Base-by-base conservation (phyloP, 2,329 filamentous ascomycete genomes). In the Fusarium multiceps region DNA sequence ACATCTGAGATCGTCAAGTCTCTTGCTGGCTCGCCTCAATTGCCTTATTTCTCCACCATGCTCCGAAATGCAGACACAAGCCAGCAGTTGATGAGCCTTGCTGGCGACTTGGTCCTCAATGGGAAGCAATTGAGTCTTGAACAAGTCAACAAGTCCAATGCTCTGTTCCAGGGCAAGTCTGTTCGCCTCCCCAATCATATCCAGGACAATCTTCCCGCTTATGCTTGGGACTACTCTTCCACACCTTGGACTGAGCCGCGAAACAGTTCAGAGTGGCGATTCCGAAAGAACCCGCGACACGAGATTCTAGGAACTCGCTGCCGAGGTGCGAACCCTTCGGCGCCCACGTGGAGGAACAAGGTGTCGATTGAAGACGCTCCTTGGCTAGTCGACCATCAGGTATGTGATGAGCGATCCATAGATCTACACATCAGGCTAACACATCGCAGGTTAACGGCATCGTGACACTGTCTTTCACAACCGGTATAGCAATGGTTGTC, bases 311-410 rank as follows among this genome's bases (percentile, higher is more conserved):
- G 71, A 40, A 70, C 71, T 4, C 68, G 71, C 11, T 73, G 71
- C 21, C 60, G 71, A 63, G 71, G 71, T n/a, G 66, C 59, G 14
- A 73, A 73, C 21, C 71, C 71, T 48, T 70, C 71, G n/a, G 71
- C 71, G 43, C 71, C 71, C 11, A 72, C 71, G 13, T 73, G 71
- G 71, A 72, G 71, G 55, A 73, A 73, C 34, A 73, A 63, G 57
- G 68, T 73, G n/a, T 73, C 71, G 4, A 62, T 73, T 12, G 71
- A 73, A 49, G 71, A 73, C 59, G 71, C 65, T 7, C 71, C 71
- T 55, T 73, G 71, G 71, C 71, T 73, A 6, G 71, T 73, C 27
- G 71, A 73, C 50, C 71, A 73, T 51, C 71, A 73, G 68, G 71
- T 73, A 71, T 3, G 57, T 21, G 10, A 10, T 7, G 10, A 2